Conservation (phyloP, 805 yeast species). For the Lachancea thermotolerans region DNA sequence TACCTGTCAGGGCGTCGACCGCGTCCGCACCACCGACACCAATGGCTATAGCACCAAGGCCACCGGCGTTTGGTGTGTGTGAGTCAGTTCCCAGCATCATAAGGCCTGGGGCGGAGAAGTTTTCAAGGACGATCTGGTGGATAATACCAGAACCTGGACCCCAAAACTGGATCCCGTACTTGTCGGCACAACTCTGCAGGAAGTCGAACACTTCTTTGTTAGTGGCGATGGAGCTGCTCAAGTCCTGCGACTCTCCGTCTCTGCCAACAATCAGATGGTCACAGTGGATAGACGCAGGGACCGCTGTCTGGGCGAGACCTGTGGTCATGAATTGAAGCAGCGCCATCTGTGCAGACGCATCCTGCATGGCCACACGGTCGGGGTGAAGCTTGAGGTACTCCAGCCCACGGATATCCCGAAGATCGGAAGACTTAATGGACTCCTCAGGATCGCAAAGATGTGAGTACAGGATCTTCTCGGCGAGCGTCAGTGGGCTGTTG, state of each 20-base stretch:
- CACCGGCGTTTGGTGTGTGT: constrained; percentile 99
- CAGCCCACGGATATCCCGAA: constrained; percentile 66
- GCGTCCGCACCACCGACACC: constrained; percentile 99
- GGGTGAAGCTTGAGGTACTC: constrained; percentile 90
- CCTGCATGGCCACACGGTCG: constrained; percentile 99
- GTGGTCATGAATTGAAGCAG: constrained; percentile 96
- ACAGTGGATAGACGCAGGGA: constrained; percentile 95
- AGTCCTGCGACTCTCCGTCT: constrained; percentile 81
- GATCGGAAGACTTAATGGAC: constrained; percentile 49
- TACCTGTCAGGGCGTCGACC: constrained; percentile 92
- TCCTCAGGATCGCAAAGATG: constrained; percentile 88
- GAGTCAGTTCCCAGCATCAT: constrained; percentile 98
- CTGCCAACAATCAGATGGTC: constrained; percentile 97
- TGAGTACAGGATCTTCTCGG: constrained; percentile 91
- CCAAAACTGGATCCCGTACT: constrained; percentile 97
- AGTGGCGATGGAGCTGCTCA: constrained; percentile 70
- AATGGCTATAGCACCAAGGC: constrained; percentile 95
- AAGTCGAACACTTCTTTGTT: constrained; percentile 96
- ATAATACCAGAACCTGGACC: constrained; percentile 99
- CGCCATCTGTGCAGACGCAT: constrained; percentile 99
- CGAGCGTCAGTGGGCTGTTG: constrained; percentile 77
- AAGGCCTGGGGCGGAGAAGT: constrained; percentile 93
- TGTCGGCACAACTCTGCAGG: constrained; percentile 84
- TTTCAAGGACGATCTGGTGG: constrained; percentile 95
- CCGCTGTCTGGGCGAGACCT: constrained; percentile 77